These are phyloP conservation scores for Xylaria sp. DNA, from an alignment of 2,329 filamentous ascomycete species.

Conservation along the genomic window DNA sequence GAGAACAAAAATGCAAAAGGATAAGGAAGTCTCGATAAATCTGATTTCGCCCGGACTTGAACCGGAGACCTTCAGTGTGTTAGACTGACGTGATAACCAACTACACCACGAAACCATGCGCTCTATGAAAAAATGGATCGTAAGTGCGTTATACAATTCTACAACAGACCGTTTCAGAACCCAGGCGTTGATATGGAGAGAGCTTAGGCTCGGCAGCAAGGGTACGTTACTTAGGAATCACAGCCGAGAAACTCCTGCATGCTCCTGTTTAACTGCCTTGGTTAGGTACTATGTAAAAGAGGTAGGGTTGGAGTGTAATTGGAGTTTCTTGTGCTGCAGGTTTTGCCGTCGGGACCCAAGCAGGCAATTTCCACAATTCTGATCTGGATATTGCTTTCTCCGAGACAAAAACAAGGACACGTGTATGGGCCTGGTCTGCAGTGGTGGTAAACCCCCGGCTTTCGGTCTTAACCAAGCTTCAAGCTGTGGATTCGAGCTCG, in stretches of 20 bases:
- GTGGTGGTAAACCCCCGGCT: not conserved
- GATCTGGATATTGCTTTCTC: not conserved
- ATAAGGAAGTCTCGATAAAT: too few species aligned
- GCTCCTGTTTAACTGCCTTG: too few species aligned
- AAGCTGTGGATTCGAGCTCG: not conserved
- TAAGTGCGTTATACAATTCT: not conserved
- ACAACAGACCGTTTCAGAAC: too few species aligned
- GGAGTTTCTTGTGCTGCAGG: too few species aligned
- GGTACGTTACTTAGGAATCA: too few species aligned
- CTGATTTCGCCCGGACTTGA: conserved; percentile 43
- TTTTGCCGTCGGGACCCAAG: too few species aligned
- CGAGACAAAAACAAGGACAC: not conserved
- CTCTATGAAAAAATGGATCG: not conserved
- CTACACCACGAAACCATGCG: conserved; percentile 44
- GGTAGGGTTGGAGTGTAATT: too few species aligned
- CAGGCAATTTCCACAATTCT: too few species aligned
- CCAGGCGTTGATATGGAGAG: not conserved
- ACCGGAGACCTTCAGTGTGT: conserved; percentile 48
- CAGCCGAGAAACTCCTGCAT: too few species aligned
- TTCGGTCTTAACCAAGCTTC: conserved; percentile 8
- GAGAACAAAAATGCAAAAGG: not conserved
- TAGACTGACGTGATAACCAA: conserved; percentile 58
- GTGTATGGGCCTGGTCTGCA: not conserved
- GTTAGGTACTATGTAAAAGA: too few species aligned
- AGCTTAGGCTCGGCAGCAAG: too few species aligned